These are phyloP conservation scores for Inonotus obliquus DNA, from an alignment of 1,284 basidiomycete genomes.

Conservation along the genomic window DNA sequence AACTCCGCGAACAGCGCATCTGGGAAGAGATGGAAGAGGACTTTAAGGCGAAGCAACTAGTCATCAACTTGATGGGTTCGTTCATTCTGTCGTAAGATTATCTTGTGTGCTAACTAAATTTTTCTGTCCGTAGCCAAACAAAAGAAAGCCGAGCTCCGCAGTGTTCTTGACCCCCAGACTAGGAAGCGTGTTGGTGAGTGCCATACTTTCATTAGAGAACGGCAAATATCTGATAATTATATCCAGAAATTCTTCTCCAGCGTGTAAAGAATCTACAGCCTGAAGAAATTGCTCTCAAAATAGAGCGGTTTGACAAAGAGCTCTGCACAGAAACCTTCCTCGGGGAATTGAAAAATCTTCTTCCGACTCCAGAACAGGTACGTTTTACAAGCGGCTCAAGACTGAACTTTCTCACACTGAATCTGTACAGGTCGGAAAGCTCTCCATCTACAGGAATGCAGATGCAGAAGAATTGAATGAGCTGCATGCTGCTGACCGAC, in stretches of 20 bases:
- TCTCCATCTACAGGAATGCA: conserved; percentile 86
- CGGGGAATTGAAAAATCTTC: conserved; percentile 77
- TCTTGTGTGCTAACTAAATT: background rate
- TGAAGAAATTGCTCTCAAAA: conserved; percentile 79
- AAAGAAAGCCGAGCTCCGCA: conserved; percentile 81
- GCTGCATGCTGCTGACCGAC: conserved; percentile 90
- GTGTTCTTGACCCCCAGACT: conserved; percentile 86
- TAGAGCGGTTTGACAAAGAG: conserved; percentile 80
- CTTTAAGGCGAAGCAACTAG: conserved; percentile 95
- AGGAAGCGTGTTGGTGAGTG: conserved; percentile 84
- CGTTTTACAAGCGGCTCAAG: conserved; percentile 17
- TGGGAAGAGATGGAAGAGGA: conserved; percentile 98
- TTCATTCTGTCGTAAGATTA: conserved; percentile 7
- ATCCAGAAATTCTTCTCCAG: conserved; percentile 83
- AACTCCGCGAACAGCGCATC: conserved; percentile 79
- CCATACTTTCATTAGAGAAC: background rate
- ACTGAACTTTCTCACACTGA: conserved; percentile 15
- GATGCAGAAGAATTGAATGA: conserved; percentile 84
- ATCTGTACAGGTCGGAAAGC: conserved; percentile 69
- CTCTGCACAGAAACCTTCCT: conserved; percentile 86
- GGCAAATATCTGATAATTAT: background rate
- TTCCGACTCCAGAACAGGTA: conserved; percentile 88
- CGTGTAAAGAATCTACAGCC: conserved; percentile 78
- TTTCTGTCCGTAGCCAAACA: conserved; percentile 51
- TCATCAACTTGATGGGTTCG: conserved; percentile 76